Evolutionary conservation across 495 filamentous ascomycete species (phyloP), one percentile per base, ranked within the genome.

Genomic region (Aspergillus sclerotiicarbonarius): DNA sequence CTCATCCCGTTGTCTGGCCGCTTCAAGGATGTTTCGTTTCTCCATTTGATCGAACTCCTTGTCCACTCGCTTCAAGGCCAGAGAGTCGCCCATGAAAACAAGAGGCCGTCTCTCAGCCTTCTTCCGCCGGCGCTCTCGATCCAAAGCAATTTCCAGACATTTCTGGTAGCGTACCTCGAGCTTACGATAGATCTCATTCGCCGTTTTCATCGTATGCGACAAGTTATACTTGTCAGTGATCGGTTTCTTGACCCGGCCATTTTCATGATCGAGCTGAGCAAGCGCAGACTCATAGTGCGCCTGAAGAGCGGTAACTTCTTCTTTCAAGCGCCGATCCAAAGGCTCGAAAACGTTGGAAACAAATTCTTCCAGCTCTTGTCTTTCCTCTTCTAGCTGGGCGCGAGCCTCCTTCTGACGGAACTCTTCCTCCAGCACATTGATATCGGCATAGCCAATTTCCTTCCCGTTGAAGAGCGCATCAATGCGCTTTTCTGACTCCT

Each of bases 361-460:
- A 57, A 81, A 87, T 32, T 68, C 68, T 16, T 83, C 73, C 32
- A 84, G 78, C 67, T 87, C 84, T 6, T 66, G 64, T 21, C 80
- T 71, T 61, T 84, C 81, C 61, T 87, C 84, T 19, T 80, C 76
- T 21, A 81, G 71, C 61, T 84, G 82, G 20, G 68, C 67, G 8
- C 75, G 74, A 41, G 77, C 76, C 64, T 87, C 84, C 8, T 68
- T 72, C 56, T 78, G 77, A 35, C 83, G 80, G 61, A 85, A 86
- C 31, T 85, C 81, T 54, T 82, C 78, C 60, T 86, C 83, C n/a
- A 86, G 71, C 18, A 74, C 73, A 43, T 78, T 76, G 54, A 87
- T 85, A 59, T 87, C 84, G 19, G 79, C 82, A 66, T 87, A 86
- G 1, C 80, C 80, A 56, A 87, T 86, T 52, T 82, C 77, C 56